Conservation (phyloP, 495 filamentous ascomycete genomes). For the Parathielavia appendiculata region DNA sequence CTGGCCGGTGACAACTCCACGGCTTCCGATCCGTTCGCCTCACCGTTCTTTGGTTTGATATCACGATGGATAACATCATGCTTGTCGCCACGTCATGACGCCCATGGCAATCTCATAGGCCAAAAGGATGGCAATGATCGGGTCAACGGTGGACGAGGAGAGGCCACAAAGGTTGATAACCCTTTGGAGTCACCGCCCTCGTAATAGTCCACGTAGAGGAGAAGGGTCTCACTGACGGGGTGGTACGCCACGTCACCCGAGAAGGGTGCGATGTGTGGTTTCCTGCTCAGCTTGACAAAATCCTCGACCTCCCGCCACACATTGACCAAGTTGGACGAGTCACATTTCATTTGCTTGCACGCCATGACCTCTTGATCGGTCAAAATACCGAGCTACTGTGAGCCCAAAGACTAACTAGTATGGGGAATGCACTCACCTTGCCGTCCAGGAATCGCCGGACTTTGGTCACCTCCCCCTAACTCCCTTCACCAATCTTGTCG, state of each 20-base stretch:
- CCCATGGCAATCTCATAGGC: too few relatives aligned
- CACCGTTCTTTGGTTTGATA: too few relatives aligned
- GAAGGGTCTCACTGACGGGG: not conserved
- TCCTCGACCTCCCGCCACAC: not conserved
- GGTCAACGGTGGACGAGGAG: too few relatives aligned
- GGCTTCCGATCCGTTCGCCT: not conserved
- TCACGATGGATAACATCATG: too few relatives aligned
- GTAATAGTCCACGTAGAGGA: not conserved
- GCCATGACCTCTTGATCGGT: not conserved
- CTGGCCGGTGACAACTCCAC: not conserved
- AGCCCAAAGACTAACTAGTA: not conserved
- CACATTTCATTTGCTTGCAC: not conserved
- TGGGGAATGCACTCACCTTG: not conserved
- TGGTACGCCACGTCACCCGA: not conserved
- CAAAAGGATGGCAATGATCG: too few relatives aligned
- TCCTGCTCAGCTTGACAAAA: not conserved
- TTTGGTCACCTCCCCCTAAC: not conserved
- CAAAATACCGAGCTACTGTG: not conserved
- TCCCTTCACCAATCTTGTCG: not conserved
- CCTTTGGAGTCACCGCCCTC: not conserved
- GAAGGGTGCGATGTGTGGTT: not conserved
- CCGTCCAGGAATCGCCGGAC: not conserved
- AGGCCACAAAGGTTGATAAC: not conserved
- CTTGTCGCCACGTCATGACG: not conserved
- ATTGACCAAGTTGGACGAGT: not conserved